Base-by-base conservation (phyloP, 805 yeast species). In the Nakazawaea anatomiae region DNA sequence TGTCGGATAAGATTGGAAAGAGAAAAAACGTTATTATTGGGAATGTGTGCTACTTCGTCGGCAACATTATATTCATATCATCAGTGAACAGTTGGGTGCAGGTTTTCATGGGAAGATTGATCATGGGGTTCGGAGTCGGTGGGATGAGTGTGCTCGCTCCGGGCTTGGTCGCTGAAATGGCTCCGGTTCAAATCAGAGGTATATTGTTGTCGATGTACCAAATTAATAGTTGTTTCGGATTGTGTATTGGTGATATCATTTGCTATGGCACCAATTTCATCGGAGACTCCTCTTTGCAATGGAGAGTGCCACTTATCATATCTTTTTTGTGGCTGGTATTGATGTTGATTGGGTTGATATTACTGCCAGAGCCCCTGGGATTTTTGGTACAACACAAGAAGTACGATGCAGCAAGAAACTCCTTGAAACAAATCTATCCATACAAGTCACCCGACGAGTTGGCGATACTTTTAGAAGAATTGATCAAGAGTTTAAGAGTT, bases 341-440 rank as follows among this genome's bases (percentile, higher is more conserved):
- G 5, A 44, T 70, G 52, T 58, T 70, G 52, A 3, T 60, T 41
- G 73, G 73, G 48, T 53, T 60, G 52, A 64, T 69, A 61, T 61
- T 69, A 51, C 63, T 69, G 54, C 74, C 74, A 4, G 74, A 70
- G 62, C 68, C 73, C 14, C 74, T 72, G 49, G 65, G 72, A 63
- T 70, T 72, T 71, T 64, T 70, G 55, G 71, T 73, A 39, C 67
- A 66, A 56, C 67, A 68, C 47, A 71, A 69, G 10, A 61, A 65
- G 54, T 65, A 71, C 72, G 72, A 68, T 11, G 68, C 68, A 30
- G 70, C 71, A 46, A 71, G 67, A 54, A 45, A 49, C 7, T 63
- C 67, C 54, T 71, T 70, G 35, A 9, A n/a, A 18, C 30, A 47
- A 27, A 11, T 47, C 4, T 27, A 40, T 28, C 45, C 50, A 4